Base-by-base conservation (phyloP, 768 basidiomycete species). In the Leccinellum albellum region DNA sequence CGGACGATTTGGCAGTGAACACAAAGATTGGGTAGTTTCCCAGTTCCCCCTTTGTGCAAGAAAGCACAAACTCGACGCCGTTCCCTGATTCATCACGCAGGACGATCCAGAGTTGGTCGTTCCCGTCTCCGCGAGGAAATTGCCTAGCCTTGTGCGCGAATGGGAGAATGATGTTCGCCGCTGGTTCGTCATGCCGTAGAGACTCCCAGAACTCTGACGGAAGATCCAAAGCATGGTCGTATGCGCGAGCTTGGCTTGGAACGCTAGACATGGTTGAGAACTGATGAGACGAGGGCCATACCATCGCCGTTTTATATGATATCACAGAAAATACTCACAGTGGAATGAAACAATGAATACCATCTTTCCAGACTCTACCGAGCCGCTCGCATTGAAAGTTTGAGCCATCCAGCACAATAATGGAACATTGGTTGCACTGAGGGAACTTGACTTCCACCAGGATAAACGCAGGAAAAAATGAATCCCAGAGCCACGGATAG, bases 11-110 rank as follows among this genome's bases (percentile, higher is more conserved):
- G 32, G 75, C 74, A 24, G 75, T 80, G 64, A 77, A 81, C 28
- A 91, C 74, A 72, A 91, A 91, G 8, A 87, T 62, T 3, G 89
- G 90, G 60, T 90, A 87, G 48, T 74, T 65, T 1, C 81, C 87
- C 50, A 86, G 72, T 20, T 70, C 66, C 0, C 82, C 82, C 28
- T 78, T 68, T 0, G 85, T 88, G 61, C 82, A 82, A 12, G 86
- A 80, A 4, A 89, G 72, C 9, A 91, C 70, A 57, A 86, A 79
- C 49, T 44, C 58, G 44, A 66, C 53, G 12, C 54, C 31, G 6
- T 55, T 50, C 14, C 46, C 42, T 7, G 61, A 10, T 51, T 66
- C 26, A 57, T 59, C 56, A 15, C 53, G 62, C 21, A 65, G 62
- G 20, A 70, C 62, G 12, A 78, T 66, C 76, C 77, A 78, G 4